Evolutionary conservation across 2,329 filamentous ascomycete genomes (phyloP).

Genomic region (Sporothrix dimorphospora): DNA sequence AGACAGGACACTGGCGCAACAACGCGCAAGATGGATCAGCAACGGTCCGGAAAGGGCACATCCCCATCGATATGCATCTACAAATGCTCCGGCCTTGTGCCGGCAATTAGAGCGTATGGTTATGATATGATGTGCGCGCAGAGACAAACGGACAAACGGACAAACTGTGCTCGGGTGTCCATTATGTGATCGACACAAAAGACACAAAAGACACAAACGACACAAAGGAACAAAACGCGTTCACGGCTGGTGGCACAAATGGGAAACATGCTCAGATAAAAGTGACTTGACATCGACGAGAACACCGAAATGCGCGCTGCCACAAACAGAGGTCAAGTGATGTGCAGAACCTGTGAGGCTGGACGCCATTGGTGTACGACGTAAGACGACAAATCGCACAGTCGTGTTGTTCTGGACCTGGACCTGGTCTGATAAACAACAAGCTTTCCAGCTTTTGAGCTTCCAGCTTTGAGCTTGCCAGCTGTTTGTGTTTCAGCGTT

Average conservation of each 20-base stretch:
- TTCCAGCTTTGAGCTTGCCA: neutral
- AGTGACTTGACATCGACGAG: neutral
- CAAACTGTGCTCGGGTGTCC: neutral
- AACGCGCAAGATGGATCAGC: conserved; percentile 4
- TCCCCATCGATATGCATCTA: neutral
- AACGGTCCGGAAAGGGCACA: conserved; percentile 2
- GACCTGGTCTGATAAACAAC: too few species aligned
- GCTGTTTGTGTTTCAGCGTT: neutral
- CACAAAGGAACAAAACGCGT: neutral
- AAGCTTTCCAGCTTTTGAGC: neutral
- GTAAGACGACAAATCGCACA: neutral
- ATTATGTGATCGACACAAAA: neutral
- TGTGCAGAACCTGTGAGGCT: conserved; percentile 15
- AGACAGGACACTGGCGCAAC: neutral
- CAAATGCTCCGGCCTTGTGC: neutral
- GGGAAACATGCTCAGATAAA: conserved; percentile 12
- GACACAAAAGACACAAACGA: too few species aligned
- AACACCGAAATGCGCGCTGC: conserved; percentile 1
- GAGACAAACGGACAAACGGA: neutral
- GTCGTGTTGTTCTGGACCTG: neutral
- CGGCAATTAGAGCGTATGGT: neutral
- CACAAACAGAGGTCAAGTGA: conserved; percentile 20
- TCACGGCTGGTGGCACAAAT: neutral
- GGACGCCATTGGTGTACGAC: neutral
- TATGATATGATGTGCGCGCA: conserved; percentile 5